Evolutionary conservation across 2,329 filamentous ascomycete species (phyloP).

Genomic region (Cyphellophora attinorum): DNA sequence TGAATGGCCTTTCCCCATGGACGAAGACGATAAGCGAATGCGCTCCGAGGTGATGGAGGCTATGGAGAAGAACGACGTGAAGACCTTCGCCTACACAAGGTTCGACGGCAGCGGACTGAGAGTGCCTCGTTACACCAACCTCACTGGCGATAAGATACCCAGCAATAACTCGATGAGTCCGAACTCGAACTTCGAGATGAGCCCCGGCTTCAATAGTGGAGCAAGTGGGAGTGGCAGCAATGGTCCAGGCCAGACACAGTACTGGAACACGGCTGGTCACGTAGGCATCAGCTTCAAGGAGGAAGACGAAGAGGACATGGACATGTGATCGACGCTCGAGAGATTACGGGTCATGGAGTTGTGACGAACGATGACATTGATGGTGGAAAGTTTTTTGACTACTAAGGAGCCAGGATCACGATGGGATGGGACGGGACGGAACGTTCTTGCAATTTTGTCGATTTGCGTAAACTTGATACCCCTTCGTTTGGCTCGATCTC

Average conservation of each 20-base stretch:
- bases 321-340: constrained; percentile 38
- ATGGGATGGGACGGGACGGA: too few species aligned
- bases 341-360: too few species aligned
- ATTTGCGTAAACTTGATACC: background rate
- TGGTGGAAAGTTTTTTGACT: too few species aligned
- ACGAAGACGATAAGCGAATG: constrained; percentile 93
- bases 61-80: constrained; percentile 66
- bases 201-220: constrained; percentile 62
- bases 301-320: constrained; percentile 85
- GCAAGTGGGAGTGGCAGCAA: constrained; percentile 48
- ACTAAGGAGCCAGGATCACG: too few species aligned
- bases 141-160: constrained; percentile 67
- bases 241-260: constrained; percentile 38
- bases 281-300: constrained; percentile 74
- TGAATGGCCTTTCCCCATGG: constrained; percentile 68
- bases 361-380: too few species aligned
- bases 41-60: constrained; percentile 83
- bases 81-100: constrained; percentile 75
- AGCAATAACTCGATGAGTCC: constrained; percentile 39
- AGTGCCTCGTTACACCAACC: constrained; percentile 87
- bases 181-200: constrained; percentile 51
- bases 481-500: background rate
- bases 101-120: constrained; percentile 74
- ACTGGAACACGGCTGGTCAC: constrained; percentile 40
- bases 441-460: background rate